Percentiles rank a stretch among this genome's conserved stretches.
These are phyloP conservation scores for Mayamaea pseudoterrestris DNA, from an alignment of 108 stramenopile species.

Conservation along the genomic window DNA sequence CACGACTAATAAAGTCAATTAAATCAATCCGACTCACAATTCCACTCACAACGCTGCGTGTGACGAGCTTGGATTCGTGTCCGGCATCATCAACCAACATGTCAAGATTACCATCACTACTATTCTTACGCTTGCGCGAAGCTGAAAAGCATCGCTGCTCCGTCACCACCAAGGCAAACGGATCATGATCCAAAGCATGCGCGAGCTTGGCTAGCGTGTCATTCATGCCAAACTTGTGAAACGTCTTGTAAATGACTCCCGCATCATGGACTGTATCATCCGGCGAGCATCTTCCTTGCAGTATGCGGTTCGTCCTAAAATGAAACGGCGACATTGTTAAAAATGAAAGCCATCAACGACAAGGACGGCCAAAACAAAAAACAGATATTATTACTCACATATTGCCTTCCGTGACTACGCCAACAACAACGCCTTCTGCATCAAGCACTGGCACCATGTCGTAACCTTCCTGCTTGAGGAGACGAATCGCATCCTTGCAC, in stretches of 20 bases:
- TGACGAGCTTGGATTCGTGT: conserved; percentile 24
- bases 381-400: too few relatives aligned
- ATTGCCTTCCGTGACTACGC: conserved; percentile 92
- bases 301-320: conserved; percentile 46
- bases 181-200: conserved; percentile 76
- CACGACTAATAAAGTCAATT: conserved; percentile 38
- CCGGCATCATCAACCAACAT: conserved; percentile 1
- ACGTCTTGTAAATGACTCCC: conserved; percentile 79
- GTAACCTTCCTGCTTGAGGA: conserved; percentile 80
- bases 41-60: conserved; percentile 52
- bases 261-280: conserved; percentile 67
- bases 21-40: conserved; percentile 71
- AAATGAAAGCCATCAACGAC: too few relatives aligned
- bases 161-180: conserved; percentile 78
- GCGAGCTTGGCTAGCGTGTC: conserved; percentile 72
- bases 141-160: conserved; percentile 72
- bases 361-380: too few relatives aligned
- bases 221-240: conserved; percentile 63
- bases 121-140: conserved; percentile 10
- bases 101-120: conserved; percentile 11
- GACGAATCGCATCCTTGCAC: conserved; percentile 74
- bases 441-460: conserved; percentile 90
- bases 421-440: conserved; percentile 68
- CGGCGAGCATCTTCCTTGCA: conserved; percentile 52
- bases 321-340: too few relatives aligned